Percentiles rank a stretch among this genome's conserved stretches.
Evolutionary conservation across 805 yeast species (phyloP).

Genomic region (Zygotorulaspora danielsina): DNA sequence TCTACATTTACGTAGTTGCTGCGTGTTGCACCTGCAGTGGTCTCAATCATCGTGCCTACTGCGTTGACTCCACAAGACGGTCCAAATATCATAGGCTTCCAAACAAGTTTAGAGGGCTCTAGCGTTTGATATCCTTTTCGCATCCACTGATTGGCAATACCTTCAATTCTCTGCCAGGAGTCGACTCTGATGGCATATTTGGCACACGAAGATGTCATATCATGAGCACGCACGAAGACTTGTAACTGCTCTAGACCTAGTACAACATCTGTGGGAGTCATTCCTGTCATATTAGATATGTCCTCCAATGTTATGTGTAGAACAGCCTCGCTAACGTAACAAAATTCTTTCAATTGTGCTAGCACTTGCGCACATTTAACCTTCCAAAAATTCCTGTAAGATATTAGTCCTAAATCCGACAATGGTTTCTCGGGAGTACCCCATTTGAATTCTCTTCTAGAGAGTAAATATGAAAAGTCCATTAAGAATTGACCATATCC

Average conservation of each 20-base stretch:
- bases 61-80: conserved; percentile 80
- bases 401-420: conserved; percentile 76
- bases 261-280: conserved; percentile 81
- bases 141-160: conserved; percentile 49
- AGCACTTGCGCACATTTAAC: conserved; percentile 49
- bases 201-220: not conserved
- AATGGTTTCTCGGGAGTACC: conserved; percentile 97
- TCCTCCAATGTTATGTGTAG: conserved; percentile 50
- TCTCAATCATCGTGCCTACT: conserved; percentile 34
- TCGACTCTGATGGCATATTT: conserved; percentile 54
- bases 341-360: conserved; percentile 13
- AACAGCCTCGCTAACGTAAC: conserved; percentile 1
- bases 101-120: conserved; percentile 53
- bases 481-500: conserved; percentile 89
- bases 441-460: conserved; percentile 63
- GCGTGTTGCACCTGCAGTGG: conserved; percentile 20
- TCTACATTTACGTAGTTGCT: conserved; percentile 10
- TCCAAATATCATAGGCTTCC: conserved; percentile 83
- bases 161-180: conserved; percentile 31
- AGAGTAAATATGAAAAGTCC: conserved; percentile 79
- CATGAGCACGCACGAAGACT: conserved; percentile 40
- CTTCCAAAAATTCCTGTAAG: conserved; percentile 88
- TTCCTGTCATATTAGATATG: conserved; percentile 69
- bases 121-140: conserved; percentile 48
- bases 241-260: conserved; percentile 78